phyloP scores from a whole-genome alignment of 1,139 yeast genomes.

The Saccharomyces pastorianus region DNA sequence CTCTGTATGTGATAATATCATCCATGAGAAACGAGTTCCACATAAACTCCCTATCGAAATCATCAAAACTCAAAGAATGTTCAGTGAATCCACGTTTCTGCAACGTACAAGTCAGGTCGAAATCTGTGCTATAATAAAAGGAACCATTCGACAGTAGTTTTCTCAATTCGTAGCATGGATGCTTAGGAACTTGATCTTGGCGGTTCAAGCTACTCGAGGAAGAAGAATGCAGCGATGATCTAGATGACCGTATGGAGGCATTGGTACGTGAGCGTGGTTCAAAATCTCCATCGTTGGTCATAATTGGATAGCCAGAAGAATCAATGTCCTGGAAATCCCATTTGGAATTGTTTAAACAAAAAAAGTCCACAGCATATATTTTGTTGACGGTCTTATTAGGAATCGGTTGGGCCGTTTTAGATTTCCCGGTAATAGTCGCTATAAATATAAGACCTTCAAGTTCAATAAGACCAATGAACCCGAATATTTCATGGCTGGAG shows the following conservation, averaged over 20 bases:
- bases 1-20: conserved; percentile 67
- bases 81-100: conserved; percentile 59
- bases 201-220: conserved; percentile 6
- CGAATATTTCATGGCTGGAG: conserved; percentile 53
- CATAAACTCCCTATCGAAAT: conserved; percentile 79
- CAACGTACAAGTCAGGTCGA: conserved; percentile 76
- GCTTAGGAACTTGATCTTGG: conserved; percentile 38
- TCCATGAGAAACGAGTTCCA: conserved; percentile 93
- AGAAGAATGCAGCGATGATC: background rate
- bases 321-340: conserved; percentile 78
- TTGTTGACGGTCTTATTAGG: conserved; percentile 72
- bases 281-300: conserved; percentile 10
- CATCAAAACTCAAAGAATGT: conserved; percentile 42
- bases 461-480: conserved; percentile 78
- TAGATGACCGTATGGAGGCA: background rate
- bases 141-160: conserved; percentile 80
- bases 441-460: conserved; percentile 60
- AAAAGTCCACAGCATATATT: conserved; percentile 76
- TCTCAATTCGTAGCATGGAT: conserved; percentile 76
- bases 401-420: conserved; percentile 74
- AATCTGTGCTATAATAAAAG: conserved; percentile 85
- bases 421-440: conserved; percentile 69
- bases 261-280: background rate
- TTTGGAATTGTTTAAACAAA: conserved; percentile 57
- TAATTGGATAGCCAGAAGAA: conserved; percentile 54